A percentile compares a stretch with the other conserved stretches of the same genome.
Conservation (phyloP, 2,329 filamentous ascomycete species). For the Aspergillus versicolor region DNA sequence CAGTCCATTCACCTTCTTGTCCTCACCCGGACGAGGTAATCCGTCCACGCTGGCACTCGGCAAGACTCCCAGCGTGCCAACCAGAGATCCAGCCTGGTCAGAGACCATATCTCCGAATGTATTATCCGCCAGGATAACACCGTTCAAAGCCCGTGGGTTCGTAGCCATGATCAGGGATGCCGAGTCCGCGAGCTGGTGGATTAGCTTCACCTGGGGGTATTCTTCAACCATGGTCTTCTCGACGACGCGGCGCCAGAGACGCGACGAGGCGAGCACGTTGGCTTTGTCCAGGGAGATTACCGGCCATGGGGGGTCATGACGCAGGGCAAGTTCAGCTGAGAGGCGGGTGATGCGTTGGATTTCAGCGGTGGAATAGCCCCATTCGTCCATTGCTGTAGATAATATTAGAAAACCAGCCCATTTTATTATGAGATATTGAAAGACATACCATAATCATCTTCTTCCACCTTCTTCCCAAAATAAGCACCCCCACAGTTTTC, state of each 20-base stretch:
- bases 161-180: constrained; percentile 92
- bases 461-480: constrained; percentile 41
- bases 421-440: neutral
- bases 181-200: constrained; percentile 86
- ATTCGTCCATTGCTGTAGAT: constrained; percentile 63
- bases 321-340: constrained; percentile 73
- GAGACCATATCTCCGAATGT: constrained; percentile 91
- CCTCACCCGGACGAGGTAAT: constrained; percentile 67
- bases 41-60: constrained; percentile 82
- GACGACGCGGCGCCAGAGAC: constrained; percentile 82
- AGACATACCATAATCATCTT: constrained; percentile 33
- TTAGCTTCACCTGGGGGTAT: constrained; percentile 76
- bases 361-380: constrained; percentile 78
- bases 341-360: constrained; percentile 79
- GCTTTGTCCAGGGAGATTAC: constrained; percentile 90
- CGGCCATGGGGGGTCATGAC: constrained; percentile 67
- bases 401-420: too few relatives aligned
- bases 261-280: constrained; percentile 82
- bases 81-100: constrained; percentile 87
- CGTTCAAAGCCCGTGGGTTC: constrained; percentile 79
- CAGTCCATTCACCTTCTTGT: constrained; percentile 73
- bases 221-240: constrained; percentile 76
- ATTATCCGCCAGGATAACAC: constrained; percentile 84
- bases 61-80: constrained; percentile 78
- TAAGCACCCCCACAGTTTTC: constrained; percentile 47